Conservation (phyloP, 805 yeast genomes). For the Pichia cabralensis region DNA sequence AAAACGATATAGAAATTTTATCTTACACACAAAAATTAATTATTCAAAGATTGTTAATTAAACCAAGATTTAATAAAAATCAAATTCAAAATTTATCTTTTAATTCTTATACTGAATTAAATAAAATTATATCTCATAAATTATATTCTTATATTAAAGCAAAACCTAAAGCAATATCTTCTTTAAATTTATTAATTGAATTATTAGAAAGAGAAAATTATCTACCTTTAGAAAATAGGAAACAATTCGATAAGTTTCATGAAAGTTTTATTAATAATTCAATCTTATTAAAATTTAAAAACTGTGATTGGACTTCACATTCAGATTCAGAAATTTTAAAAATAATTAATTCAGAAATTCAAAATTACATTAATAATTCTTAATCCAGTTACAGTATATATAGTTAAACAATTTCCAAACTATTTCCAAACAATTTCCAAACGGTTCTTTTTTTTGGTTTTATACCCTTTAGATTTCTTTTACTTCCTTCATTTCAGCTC, state of each 20-base stretch:
- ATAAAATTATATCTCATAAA: slow-evolving; percentile 50
- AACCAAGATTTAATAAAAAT: slow-evolving; percentile 36
- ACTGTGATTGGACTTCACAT: slow-evolving; percentile 3
- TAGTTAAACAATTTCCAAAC: too few relatives aligned
- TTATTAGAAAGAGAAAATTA: slow-evolving; percentile 20
- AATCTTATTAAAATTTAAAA: slow-evolving; percentile 4
- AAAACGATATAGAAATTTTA: too few relatives aligned
- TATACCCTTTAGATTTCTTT: too few relatives aligned
- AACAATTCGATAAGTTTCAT: slow-evolving; percentile 6
- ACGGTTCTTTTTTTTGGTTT: too few relatives aligned
- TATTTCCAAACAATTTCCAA: too few relatives aligned
- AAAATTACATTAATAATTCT: too few relatives aligned
- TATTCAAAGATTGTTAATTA: slow-evolving; percentile 47
- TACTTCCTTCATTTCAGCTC: too few relatives aligned
- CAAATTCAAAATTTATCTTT: slow-evolving; percentile 14
- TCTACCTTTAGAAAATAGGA: slow-evolving; percentile 9
- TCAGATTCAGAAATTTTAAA: too few relatives aligned
- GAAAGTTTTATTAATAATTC: background rate
- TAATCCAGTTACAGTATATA: too few relatives aligned
- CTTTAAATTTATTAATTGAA: slow-evolving; percentile 22
- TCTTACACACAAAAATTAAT: slow-evolving; percentile 37
- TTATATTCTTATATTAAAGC: slow-evolving; percentile 32
- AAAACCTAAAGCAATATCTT: slow-evolving; percentile 12
- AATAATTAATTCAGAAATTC: too few relatives aligned
- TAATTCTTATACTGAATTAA: slow-evolving; percentile 42